Conservation (phyloP, 306 rosid species). For the Citrullus mucosospermus region DNA sequence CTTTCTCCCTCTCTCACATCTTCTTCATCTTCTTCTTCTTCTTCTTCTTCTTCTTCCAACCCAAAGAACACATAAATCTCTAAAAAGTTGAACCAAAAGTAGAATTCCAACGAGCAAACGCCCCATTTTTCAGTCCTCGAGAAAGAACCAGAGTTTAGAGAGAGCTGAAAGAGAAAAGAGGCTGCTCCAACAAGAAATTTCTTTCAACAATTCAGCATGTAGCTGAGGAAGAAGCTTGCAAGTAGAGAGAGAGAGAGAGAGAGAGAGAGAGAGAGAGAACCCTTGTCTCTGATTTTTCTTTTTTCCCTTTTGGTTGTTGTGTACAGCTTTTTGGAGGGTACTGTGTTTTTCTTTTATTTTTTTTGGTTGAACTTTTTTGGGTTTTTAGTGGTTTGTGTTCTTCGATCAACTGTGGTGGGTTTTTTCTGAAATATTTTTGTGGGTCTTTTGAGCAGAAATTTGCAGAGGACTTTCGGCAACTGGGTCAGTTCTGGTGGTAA, state of each 20-base stretch:
- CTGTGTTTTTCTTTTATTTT: neutral
- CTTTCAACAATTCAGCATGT: constrained; percentile 1
- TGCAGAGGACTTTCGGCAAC: neutral
- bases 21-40: neutral
- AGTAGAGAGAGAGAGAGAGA: neutral
- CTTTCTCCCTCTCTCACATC: neutral
- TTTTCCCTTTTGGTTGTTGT: neutral
- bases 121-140: neutral
- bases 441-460: neutral
- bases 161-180: neutral
- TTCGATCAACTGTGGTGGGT: neutral
- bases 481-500: neutral
- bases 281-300: constrained; percentile 2
- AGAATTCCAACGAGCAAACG: neutral
- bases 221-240: neutral
- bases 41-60: neutral
- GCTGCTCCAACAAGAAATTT: neutral
- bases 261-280: neutral
- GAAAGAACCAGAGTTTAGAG: neutral
- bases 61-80: neutral
- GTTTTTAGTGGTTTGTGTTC: neutral
- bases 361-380: neutral
- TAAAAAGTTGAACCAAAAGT: neutral
- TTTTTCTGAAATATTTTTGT: neutral
- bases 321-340: neutral